A percentile compares a stretch with the other conserved stretches of the same genome.
Conservation (phyloP, 2,329 filamentous ascomycete genomes). For the Sarocladiaceae sp. region DNA sequence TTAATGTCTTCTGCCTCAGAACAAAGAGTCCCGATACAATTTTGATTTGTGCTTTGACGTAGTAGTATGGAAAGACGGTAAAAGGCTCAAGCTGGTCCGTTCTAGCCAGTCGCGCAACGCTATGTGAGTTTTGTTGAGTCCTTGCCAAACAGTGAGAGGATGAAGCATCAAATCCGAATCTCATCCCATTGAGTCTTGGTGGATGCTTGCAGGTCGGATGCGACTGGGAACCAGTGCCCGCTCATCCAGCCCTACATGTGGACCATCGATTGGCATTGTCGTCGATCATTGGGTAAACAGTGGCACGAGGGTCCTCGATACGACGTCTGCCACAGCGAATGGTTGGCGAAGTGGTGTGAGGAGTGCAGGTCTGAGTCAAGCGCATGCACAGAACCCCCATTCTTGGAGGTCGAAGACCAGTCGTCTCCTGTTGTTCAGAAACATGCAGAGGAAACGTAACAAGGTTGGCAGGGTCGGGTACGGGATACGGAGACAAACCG, state of each 20-base stretch:
- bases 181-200: no score
- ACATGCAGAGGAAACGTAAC: not conserved
- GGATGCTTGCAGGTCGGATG: not conserved
- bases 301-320: not conserved
- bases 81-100: no score
- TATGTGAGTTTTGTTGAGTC: no score
- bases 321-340: not conserved
- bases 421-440: not conserved
- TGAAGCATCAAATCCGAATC: no score
- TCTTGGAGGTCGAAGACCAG: not conserved
- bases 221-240: not conserved
- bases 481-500: not conserved
- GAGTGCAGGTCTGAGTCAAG: constrained; percentile 9
- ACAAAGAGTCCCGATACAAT: not conserved
- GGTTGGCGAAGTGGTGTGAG: not conserved
- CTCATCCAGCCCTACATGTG: constrained; percentile 6
- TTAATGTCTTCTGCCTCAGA: not conserved
- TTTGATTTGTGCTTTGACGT: no score
- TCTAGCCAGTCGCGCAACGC: no score
- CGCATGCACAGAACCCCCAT: not conserved
- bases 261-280: not conserved
- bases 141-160: no score
- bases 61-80: no score
- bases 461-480: not conserved
- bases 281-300: constrained; percentile 7